Evolutionary conservation across 2,329 filamentous ascomycete genomes (phyloP), one percentile per base, ranked within the genome.

Genomic region (Scytalidium sp.): DNA sequence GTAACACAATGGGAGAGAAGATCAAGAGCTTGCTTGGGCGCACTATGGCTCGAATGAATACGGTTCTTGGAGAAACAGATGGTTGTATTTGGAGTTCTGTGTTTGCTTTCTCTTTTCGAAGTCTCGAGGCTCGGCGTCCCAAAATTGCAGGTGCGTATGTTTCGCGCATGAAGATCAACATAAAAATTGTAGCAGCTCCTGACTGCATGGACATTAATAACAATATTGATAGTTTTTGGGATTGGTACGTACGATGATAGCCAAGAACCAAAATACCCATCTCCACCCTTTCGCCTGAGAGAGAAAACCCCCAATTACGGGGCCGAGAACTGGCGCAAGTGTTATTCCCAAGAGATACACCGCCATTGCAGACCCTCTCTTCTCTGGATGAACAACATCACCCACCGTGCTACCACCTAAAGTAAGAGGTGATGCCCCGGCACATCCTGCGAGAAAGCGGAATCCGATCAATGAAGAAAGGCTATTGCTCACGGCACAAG

Each of bases 401-500:
- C 82, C 79, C 27, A 89, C 82, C 2, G 80, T 80, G 19, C 84
- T 84, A 27, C 81, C 81, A 7, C 50, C 54, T 51, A 84, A 83
- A 0, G 84, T 85, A 8, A 88, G 63, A 1, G 83, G 79, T 25
- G 75, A 76, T 3, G 78, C 78, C 40, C 84, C 85, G 45, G 84
- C 83, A 11, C 79, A 64, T 10, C 85, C 86, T 3, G 77, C 75
- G 3, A 86, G 57, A 55, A 86, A 77, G 2, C 83, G 79, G 56
- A 85, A 83, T 13, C 67, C 71, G 43, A 83, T 75, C 32, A 84
- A 68, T 27, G 72, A 60, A 13, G 62, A 65, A 19, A 79, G 60
- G 9, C 65, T 70, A 0, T 72, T 72, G 1, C 76, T 71, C 25
- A 76, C 62, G 1, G 79, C 78, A 57, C 76, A 76, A 25, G 27